These are phyloP conservation scores for Goniomonas avonlea DNA, from an alignment of 78 protist species.

Conservation along the genomic window DNA sequence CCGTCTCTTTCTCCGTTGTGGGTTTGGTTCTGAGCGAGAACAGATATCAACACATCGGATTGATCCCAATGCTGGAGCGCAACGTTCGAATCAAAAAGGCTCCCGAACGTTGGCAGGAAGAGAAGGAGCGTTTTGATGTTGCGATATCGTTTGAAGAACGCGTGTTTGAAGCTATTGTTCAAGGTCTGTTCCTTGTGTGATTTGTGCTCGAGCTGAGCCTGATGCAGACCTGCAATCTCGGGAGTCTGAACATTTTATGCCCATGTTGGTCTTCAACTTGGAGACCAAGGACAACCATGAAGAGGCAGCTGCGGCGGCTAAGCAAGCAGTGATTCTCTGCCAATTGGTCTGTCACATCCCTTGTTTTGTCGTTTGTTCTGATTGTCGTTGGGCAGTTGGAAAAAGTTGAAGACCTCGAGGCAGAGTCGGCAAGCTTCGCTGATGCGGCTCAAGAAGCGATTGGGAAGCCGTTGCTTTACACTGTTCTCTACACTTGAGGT, in stretches of 20 bases:
- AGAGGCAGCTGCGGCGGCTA: constrained; percentile 34
- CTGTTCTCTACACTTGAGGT: no score
- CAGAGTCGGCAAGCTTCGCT: no score
- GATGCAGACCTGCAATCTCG: no score
- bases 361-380: no score
- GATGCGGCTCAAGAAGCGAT: no score
- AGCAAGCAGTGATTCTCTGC: no score
- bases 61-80: constrained; percentile 53
- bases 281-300: constrained; percentile 43
- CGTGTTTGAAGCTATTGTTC: constrained; percentile 44
- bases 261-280: constrained; percentile 41
- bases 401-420: no score
- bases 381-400: background rate
- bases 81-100: constrained; percentile 47
- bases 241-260: background rate
- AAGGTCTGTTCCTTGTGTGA: no score
- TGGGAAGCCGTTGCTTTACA: no score
- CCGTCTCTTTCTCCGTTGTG: background rate
- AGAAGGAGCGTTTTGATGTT: constrained; percentile 33
- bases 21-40: background rate
- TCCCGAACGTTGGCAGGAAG: constrained; percentile 66
- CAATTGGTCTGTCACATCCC: no score
- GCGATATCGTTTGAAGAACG: constrained; percentile 53
- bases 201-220: no score
- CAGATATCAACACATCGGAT: background rate